These are phyloP conservation scores for Amanita inopinata DNA, from an alignment of 768 basidiomycete genomes.

Conservation along the genomic window DNA sequence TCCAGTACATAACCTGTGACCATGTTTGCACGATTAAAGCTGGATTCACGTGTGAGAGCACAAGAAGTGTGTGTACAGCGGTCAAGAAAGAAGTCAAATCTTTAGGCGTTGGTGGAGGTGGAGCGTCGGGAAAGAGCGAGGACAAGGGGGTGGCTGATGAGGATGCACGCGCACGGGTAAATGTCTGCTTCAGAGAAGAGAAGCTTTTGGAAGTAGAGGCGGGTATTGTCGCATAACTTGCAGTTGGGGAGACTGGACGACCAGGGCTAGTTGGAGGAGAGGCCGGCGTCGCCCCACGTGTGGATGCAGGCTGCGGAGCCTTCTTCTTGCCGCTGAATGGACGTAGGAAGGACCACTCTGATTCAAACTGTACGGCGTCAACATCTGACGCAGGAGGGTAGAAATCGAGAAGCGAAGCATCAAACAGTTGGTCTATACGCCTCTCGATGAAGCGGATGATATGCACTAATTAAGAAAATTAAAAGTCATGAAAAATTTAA, in stretches of 20 bases:
- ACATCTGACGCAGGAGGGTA: slow-evolving; percentile 70
- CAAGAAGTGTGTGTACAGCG: slow-evolving; percentile 74
- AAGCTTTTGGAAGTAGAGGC: slow-evolving; percentile 44
- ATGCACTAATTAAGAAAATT: slow-evolving; percentile 56
- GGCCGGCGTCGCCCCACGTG: slow-evolving; percentile 28
- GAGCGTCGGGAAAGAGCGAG: slow-evolving; percentile 37
- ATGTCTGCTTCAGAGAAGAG: slow-evolving; percentile 59
- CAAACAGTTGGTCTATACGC: slow-evolving; percentile 79
- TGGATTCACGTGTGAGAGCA: slow-evolving; percentile 85
- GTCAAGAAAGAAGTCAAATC: slow-evolving; percentile 76
- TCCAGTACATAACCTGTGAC: slow-evolving; percentile 99
- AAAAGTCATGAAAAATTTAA: slow-evolving; percentile 5
- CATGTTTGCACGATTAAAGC: slow-evolving; percentile 82
- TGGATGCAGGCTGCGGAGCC: slow-evolving; percentile 23
- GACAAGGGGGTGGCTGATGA: slow-evolving; percentile 38
- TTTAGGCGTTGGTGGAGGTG: slow-evolving; percentile 31
- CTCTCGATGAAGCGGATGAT: slow-evolving; percentile 89
- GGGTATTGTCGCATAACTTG: slow-evolving; percentile 29
- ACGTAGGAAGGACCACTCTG: slow-evolving; percentile 90
- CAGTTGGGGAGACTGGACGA: slow-evolving; percentile 45
- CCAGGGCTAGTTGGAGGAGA: slow-evolving; percentile 37
- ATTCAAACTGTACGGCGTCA: slow-evolving; percentile 84
- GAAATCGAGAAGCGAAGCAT: slow-evolving; percentile 75
- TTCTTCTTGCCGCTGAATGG: slow-evolving; percentile 62
- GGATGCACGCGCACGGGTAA: slow-evolving; percentile 41